These are phyloP conservation scores for Hypoxylon fragiforme DNA, from an alignment of 495 filamentous ascomycete species.

Conservation along the genomic window DNA sequence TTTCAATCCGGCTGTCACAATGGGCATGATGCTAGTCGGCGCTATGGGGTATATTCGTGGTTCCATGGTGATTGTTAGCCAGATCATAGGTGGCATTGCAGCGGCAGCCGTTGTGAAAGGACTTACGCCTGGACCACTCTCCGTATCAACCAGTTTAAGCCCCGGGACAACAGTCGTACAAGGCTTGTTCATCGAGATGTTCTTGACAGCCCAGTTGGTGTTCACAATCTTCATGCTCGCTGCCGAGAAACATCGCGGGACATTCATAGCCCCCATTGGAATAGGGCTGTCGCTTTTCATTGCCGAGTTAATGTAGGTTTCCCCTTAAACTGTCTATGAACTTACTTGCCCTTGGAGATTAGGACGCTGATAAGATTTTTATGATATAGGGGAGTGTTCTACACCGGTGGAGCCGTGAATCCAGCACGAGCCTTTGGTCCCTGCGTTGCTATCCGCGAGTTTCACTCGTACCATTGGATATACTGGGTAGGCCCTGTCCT, in stretches of 20 bases:
- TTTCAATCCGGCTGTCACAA: conserved; percentile 75
- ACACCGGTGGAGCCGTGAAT: conserved; percentile 63
- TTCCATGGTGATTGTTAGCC: conserved; percentile 54
- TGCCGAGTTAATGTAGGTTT: conserved; percentile 61
- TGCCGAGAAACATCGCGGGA: conserved; percentile 79
- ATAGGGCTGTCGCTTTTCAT: conserved; percentile 78
- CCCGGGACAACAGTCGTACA: conserved; percentile 60
- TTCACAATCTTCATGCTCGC: conserved; percentile 83
- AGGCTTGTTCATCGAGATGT: conserved; percentile 76
- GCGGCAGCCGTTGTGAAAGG: conserved; percentile 60
- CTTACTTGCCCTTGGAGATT: no score
- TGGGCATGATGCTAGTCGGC: conserved; percentile 61
- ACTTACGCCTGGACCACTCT: conserved; percentile 65
- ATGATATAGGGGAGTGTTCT: conserved; percentile 54
- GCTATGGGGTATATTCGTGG: conserved; percentile 55
- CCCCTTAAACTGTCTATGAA: neutral
- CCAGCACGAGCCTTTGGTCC: conserved; percentile 62
- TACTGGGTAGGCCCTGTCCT: conserved; percentile 64
- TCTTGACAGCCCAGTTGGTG: conserved; percentile 76
- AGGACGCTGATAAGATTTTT: no score
- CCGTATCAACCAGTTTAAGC: conserved; percentile 63
- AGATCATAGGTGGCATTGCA: conserved; percentile 61
- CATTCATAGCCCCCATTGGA: conserved; percentile 75
- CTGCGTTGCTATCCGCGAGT: conserved; percentile 58
- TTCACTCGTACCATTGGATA: conserved; percentile 73